Evolutionary conservation across 768 basidiomycete species (phyloP), one percentile per base, ranked within the genome.

Genomic region (Phlebiopsis flavidoalba): DNA sequence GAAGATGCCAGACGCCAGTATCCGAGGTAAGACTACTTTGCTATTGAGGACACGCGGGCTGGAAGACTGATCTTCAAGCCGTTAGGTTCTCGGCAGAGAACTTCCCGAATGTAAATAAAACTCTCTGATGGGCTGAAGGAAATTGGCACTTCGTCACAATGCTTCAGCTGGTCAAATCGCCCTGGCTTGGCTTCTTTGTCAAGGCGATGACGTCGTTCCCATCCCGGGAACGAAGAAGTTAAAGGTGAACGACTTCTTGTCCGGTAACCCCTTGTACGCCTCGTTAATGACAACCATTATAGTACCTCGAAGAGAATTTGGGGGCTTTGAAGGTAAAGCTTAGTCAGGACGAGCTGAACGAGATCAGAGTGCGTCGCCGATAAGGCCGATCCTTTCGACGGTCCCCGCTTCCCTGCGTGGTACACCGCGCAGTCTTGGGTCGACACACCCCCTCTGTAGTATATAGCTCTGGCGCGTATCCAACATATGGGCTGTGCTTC

Each of bases 1-100:
- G 65, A 57, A 14, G 81, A 81, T 63, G 73, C 74, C 49, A 63
- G 81, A 17, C 69, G 67, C 5, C 52, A 51, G 1, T 59, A 76
- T 14, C 77, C 79, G 71, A 67, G 73, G 57, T 58, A 12, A 22
- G 47, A 1, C 4, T 53, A 31, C 26, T 31, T 6, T 77, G 10
- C 22, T 11, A 21, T 19, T 10, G 7, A 19, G 8, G 2, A 17
- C 35, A 26, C n/a, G 15, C 51, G 36, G 7, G 24, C 22, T 3
- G 6, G 35, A 22, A 8, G 14, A 11, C 17, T 53, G 40, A 15
- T 49, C 3, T 54, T 24, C 7, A 15, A 40, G 21, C 15, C 24
- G n/a, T 60, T 62, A 68, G 70, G 53, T 77, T 59, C 64, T 74
- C 72, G 31, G 66, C 57, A 57, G 60, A 66, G 63, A 66, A 63